A percentile compares a stretch with the other conserved stretches of the same genome.
These are phyloP conservation scores for Auricularia heimuer DNA, from an alignment of 768 basidiomycete species.

Conservation along the genomic window DNA sequence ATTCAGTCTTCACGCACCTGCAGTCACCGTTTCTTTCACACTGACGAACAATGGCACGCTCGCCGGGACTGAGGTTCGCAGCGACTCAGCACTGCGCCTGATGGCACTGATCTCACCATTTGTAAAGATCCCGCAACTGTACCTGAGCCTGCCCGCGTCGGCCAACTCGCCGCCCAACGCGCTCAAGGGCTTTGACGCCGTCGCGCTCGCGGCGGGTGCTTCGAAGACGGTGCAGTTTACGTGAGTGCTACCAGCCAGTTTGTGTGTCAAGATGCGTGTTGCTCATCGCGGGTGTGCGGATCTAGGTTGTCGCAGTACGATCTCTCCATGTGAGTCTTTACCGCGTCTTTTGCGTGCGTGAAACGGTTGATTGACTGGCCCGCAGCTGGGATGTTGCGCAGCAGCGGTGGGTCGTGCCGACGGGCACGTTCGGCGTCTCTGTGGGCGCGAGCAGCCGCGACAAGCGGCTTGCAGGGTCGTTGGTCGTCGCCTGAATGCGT, in stretches of 20 bases:
- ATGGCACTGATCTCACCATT: background rate
- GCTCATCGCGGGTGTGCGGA: background rate
- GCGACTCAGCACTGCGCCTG: background rate
- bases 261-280: background rate
- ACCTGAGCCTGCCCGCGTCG: constrained; percentile 39
- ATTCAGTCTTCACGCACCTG: constrained; percentile 39
- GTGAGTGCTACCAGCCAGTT: background rate
- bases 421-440: constrained; percentile 32
- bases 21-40: constrained; percentile 43
- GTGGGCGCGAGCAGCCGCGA: constrained; percentile 45
- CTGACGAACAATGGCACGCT: constrained; percentile 44
- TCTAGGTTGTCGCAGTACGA: constrained; percentile 36
- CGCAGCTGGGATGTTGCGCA: constrained; percentile 30
- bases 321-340: constrained; percentile 35
- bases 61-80: constrained; percentile 35
- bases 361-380: background rate
- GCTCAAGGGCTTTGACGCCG: constrained; percentile 48
- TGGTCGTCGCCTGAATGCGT: constrained; percentile 8
- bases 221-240: constrained; percentile 37
- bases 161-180: constrained; percentile 39
- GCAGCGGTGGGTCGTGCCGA: constrained; percentile 41
- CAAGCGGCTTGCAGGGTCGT: constrained; percentile 33
- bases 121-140: constrained; percentile 44
- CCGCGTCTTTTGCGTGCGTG: too few relatives aligned
- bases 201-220: constrained; percentile 29